Evolutionary conservation across 2,329 filamentous ascomycete genomes (phyloP), one percentile per base, ranked within the genome.

Genomic region (Tolypocladium album): DNA sequence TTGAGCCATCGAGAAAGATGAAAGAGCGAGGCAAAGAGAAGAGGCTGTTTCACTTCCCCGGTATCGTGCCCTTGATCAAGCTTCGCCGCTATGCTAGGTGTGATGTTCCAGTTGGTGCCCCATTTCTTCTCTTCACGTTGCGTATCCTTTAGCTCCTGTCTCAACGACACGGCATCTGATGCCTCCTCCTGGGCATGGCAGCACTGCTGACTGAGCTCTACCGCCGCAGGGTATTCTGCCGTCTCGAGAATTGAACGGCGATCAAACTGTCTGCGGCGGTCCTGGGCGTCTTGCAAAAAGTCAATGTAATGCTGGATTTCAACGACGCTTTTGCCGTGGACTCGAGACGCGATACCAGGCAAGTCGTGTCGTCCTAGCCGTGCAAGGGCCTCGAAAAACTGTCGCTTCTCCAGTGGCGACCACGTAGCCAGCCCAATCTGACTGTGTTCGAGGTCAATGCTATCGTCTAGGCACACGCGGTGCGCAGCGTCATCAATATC

Each of bases 231-330:
- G 1, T 90, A 75, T 59, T 91, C 85, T 13, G 77, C 75, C 58
- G 79, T 69, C 34, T 76, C 71, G 38, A 84, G 64, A 15, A 66
- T 64, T 0, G 71, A 66, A 24, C 70, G 68, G 8, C 64, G 61
- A 27, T 64, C 34, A 70, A 68, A 75, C 22, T 67, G 66, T 47
- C 75, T 75, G 45, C 78, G 74, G 27, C 73, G 69, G 42, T 78
- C 71, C 7, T 75, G 65, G 1, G 77, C 79, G 24, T 79, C 75
- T 12, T 85, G 77, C 6, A 97, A 78, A 1, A 89, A 70, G 8
- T 77, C 67, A 5, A 95, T 70, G 69, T 92, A 92, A 57, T 88
- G 83, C 36, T 81, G 80, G 40, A 94, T 84, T 72, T 97, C 91
- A 11, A 88, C 69, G 64, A 85, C 81, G 61, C 85, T 87, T 73